Evolutionary conservation across 768 basidiomycete species (phyloP).

Genomic region (Macrolepiota dolichaula): DNA sequence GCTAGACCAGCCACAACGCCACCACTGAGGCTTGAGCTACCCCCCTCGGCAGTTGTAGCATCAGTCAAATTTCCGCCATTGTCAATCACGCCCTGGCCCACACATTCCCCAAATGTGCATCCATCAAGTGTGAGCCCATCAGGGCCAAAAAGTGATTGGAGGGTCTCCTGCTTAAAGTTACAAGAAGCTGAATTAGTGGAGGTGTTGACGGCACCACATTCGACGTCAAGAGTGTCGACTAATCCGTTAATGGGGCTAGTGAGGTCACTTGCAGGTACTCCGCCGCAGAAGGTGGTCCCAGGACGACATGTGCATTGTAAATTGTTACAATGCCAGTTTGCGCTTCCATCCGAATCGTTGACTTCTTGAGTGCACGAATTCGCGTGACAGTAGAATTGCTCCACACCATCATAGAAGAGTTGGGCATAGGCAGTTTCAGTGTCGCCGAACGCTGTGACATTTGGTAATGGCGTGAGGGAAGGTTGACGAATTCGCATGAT

Average conservation of each 20-base stretch:
- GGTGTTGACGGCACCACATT: slow-evolving; percentile 51
- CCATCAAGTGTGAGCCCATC: slow-evolving; percentile 67
- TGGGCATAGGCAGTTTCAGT: slow-evolving; percentile 60
- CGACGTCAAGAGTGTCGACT: slow-evolving; percentile 60
- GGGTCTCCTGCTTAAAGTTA: slow-evolving; percentile 67
- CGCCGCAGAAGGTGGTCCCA: slow-evolving; percentile 76
- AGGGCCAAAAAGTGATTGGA: slow-evolving; percentile 71
- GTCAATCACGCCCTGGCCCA: slow-evolving; percentile 77
- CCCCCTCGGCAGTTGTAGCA: slow-evolving; percentile 20
- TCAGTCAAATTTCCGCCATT: slow-evolving; percentile 34
- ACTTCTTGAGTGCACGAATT: slow-evolving; percentile 64
- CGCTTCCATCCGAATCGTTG: slow-evolving; percentile 30
- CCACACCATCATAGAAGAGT: slow-evolving; percentile 74
- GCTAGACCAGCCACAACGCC: slow-evolving; percentile 92
- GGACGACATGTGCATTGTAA: slow-evolving; percentile 72
- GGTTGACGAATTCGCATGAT: slow-evolving; percentile 76
- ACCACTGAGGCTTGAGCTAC: slow-evolving; percentile 52
- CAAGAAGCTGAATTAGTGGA: slow-evolving; percentile 55
- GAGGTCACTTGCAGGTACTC: slow-evolving; percentile 39
- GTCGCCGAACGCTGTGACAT: slow-evolving; percentile 55
- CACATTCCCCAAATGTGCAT: slow-evolving; percentile 88
- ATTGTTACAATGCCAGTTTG: slow-evolving; percentile 69
- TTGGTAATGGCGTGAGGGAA: slow-evolving; percentile 64
- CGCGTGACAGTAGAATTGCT: slow-evolving; percentile 86
- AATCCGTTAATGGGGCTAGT: slow-evolving; percentile 64